Evolutionary conservation across 2,329 filamentous ascomycete genomes (phyloP).

Genomic region (Aspergillus phoenicis): DNA sequence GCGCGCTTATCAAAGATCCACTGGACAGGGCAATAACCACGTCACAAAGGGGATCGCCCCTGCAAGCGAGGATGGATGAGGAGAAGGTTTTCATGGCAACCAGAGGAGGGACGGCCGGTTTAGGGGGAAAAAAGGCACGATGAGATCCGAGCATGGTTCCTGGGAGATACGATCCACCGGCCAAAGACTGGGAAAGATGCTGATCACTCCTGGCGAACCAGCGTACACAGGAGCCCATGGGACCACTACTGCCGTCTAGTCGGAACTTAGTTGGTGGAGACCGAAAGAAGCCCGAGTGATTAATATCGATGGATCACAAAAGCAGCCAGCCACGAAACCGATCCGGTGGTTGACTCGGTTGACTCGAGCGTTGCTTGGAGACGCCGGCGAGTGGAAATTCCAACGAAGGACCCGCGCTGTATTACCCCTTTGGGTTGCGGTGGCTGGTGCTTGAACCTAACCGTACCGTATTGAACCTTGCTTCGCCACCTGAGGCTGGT

Average conservation of each 20-base stretch:
- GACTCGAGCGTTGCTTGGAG: slow-evolving; percentile 8
- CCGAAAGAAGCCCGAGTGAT: slow-evolving; percentile 7
- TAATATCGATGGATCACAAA: slow-evolving; percentile 10
- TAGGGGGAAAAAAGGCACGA: slow-evolving; percentile 14
- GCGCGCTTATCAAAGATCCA: slow-evolving; percentile 18
- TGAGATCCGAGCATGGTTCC: slow-evolving; percentile 21
- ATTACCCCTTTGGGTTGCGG: background rate
- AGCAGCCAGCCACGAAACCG: slow-evolving; percentile 7
- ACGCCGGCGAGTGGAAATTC: background rate
- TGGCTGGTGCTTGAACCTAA: background rate
- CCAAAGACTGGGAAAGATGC: slow-evolving; percentile 7
- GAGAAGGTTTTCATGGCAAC: slow-evolving; percentile 12
- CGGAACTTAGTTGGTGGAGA: slow-evolving; percentile 6
- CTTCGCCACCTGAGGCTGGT: slow-evolving; percentile 2
- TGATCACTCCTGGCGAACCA: slow-evolving; percentile 19
- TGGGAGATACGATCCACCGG: slow-evolving; percentile 10
- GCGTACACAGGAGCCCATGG: slow-evolving; percentile 1
- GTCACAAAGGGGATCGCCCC: slow-evolving; percentile 14
- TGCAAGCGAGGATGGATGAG: slow-evolving; percentile 6
- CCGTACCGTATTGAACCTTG: background rate
- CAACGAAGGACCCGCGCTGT: background rate
- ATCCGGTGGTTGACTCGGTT: background rate
- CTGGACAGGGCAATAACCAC: slow-evolving; percentile 16
- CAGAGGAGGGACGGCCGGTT: slow-evolving; percentile 5
- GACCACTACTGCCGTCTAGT: slow-evolving; percentile 6